Percentiles rank a stretch among this genome's conserved stretches.
These are phyloP conservation scores for Jacaranda mimosifolia DNA, from an alignment of 257 asterid species.

Conservation along the genomic window DNA sequence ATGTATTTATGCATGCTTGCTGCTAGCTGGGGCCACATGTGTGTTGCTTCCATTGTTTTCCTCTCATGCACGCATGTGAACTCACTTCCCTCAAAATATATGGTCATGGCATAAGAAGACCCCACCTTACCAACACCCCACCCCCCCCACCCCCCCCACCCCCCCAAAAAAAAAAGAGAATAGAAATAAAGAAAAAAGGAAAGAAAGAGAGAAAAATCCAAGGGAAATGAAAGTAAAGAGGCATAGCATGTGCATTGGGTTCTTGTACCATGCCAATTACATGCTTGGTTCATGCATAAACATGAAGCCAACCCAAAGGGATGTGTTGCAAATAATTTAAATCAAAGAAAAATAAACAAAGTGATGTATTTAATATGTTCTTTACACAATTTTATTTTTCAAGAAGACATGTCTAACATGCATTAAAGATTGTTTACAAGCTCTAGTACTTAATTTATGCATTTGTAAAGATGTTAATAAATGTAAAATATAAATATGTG, in stretches of 20 bases:
- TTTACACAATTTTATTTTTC: no score
- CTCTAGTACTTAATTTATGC: no score
- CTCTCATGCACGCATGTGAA: background rate
- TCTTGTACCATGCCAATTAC: background rate
- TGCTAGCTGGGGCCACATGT: background rate
- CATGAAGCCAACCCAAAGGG: background rate
- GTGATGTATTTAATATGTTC: no score
- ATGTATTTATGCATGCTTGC: background rate
- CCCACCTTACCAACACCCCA: no score
- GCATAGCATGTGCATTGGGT: constrained; percentile 1
- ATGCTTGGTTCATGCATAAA: background rate
- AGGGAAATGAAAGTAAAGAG: background rate
- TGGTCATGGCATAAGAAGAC: background rate
- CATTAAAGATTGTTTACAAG: no score
- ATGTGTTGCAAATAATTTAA: background rate
- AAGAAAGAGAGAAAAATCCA: background rate
- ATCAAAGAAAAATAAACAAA: no score
- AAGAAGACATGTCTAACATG: no score
- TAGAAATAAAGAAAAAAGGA: no score
- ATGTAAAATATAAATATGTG: no score
- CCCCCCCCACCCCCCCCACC: background rate
- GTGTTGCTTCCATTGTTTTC: background rate
- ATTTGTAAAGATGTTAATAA: no score
- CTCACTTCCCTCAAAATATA: no score
- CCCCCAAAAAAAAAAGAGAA: background rate